These are phyloP conservation scores for Vanilla planifolia DNA, from an alignment of 106 monocot genomes.

Conservation along the genomic window DNA sequence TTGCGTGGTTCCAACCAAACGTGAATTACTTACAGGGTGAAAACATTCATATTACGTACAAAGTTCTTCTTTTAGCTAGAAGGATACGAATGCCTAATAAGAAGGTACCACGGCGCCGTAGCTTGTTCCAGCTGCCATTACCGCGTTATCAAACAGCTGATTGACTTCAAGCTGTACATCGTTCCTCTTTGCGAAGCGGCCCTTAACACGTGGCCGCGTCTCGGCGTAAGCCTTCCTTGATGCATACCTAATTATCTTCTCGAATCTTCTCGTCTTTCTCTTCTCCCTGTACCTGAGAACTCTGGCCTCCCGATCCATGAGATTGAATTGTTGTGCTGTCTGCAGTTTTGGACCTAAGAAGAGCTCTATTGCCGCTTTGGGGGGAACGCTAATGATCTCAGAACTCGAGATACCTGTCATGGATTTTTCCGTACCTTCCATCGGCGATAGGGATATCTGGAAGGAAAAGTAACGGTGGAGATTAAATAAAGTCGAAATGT, in stretches of 20 bases:
- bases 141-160: conserved; percentile 36
- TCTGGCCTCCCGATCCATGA: conserved; percentile 58
- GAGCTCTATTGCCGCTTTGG: conserved; percentile 44
- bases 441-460: conserved; percentile 50
- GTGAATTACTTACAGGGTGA: no score
- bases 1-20: no score
- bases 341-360: conserved; percentile 33
- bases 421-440: conserved; percentile 37
- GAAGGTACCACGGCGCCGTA: conserved; percentile 58
- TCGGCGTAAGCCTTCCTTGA: conserved; percentile 79
- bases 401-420: conserved; percentile 18
- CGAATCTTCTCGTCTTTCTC: conserved; percentile 57
- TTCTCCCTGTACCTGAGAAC: conserved; percentile 80
- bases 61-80: no score
- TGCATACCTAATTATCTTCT: conserved; percentile 75
- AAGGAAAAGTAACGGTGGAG: no score
- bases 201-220: conserved; percentile 63
- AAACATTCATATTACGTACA: no score
- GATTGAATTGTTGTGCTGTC: conserved; percentile 21
- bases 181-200: conserved; percentile 60
- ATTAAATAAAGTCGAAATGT: no score
- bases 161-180: conserved; percentile 51
- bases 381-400: conserved; percentile 7
- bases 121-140: conserved; percentile 3
- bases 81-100: no score